These are phyloP conservation scores for Colletotrichum phormii DNA, from an alignment of 2,329 filamentous ascomycete genomes.

Conservation along the genomic window DNA sequence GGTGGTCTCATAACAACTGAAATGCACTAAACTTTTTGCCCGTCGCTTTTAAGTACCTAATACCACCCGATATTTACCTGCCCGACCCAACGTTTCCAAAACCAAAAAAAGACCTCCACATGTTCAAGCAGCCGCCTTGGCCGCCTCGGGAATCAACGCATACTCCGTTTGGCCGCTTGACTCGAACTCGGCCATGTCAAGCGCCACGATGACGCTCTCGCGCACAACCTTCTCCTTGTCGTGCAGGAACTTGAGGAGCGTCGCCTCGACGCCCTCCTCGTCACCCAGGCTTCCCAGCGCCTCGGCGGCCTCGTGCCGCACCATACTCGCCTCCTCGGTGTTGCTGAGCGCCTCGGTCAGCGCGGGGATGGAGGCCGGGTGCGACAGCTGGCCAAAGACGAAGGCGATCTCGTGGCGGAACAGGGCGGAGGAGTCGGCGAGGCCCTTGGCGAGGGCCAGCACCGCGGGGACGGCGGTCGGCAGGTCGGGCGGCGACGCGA, in stretches of 20 bases:
- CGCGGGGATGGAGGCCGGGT: constrained; percentile 95
- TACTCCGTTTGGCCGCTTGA: constrained; percentile 90
- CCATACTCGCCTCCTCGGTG: constrained; percentile 89
- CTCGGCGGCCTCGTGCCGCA: constrained; percentile 96
- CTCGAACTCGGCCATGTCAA: constrained; percentile 99
- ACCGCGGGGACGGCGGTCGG: constrained; percentile 91
- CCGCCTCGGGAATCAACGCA: constrained; percentile 82
- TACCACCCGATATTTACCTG: constrained; percentile 36
- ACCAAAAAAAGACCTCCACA: constrained; percentile 23
- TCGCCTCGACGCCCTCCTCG: constrained; percentile 91
- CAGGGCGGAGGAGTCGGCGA: constrained; percentile 87
- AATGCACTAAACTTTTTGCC: constrained; percentile 36
- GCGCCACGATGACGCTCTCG: constrained; percentile 92
- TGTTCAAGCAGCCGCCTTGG: constrained; percentile 53
- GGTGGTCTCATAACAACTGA: constrained; percentile 72
- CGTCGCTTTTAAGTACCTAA: constrained; percentile 34
- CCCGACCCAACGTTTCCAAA: constrained; percentile 25
- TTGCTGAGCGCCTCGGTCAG: constrained; percentile 84
- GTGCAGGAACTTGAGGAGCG: constrained; percentile 83
- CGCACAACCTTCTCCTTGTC: constrained; percentile 94
- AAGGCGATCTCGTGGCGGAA: constrained; percentile 99
- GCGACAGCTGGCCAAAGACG: constrained; percentile 95
- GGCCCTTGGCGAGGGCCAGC: constrained; percentile 84
- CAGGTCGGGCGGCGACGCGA: constrained; percentile 91
- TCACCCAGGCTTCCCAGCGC: constrained; percentile 94